Evolutionary conservation across 2,329 filamentous ascomycete species (phyloP), one percentile per base, ranked within the genome.

Genomic region (Didymella glomerata): DNA sequence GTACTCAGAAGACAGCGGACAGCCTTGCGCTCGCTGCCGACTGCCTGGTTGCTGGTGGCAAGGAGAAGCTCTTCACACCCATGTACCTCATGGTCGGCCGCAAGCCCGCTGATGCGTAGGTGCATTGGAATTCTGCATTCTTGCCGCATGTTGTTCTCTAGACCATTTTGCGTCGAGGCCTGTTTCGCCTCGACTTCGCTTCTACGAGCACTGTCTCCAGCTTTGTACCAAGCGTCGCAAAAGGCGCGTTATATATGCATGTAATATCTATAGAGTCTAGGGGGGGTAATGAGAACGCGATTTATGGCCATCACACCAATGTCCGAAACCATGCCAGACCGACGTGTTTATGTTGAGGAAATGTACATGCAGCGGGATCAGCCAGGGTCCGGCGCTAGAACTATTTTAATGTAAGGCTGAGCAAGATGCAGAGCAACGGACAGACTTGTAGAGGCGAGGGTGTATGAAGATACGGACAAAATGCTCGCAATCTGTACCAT

Each of bases 51-150:
- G 92, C 91, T 47, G 94, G 94, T 79, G 94, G 88, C 34, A 86
- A 88, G 77, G 85, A 93, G 82, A 91, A 96, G 78, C 85, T 98
- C n/a, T 98, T 98, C 81, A 98, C 94, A 1, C 94, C 94, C 56
- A 98, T 98, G 94, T 97, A 97, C 81, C 83, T 98, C 74, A 97
- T 97, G 92, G 87, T 97, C 60, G 94, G 88, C 61, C 88, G 91
- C 80, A 97, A 97, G 85, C 92, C 94, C n/a, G 67, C 62, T 13
- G 51, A 69, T 32, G 72, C 73, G 49, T 76, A 71, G 58, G 44
- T 41, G 62, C 32, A 32, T 50, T 57, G 24, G n/a, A n/a, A 42
- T n/a, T 36, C 53, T 28, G 46, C 20, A 40, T 59, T 63, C 51
- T 61, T 47, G 62, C 48, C 38, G 49, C 49, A 55, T 48, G 42